A percentile compares a stretch with the other conserved stretches of the same genome.
These are phyloP conservation scores for Trifolium subterraneum DNA, from an alignment of 306 rosid genomes.

Conservation along the genomic window DNA sequence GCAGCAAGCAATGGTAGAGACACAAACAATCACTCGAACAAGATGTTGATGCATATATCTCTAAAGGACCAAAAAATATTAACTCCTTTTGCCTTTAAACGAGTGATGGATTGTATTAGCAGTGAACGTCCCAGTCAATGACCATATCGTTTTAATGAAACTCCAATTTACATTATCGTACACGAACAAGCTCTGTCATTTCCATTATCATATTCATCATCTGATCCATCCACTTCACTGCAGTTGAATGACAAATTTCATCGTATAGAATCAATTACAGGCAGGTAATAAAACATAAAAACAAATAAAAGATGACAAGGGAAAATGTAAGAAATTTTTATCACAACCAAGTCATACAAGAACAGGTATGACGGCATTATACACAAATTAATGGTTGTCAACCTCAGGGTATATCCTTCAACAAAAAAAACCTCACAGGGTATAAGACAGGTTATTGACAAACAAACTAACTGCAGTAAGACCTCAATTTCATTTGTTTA, in stretches of 20 bases:
- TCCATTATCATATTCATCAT: constrained; percentile 79
- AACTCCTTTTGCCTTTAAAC: constrained; percentile 47
- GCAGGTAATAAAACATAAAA: constrained; percentile 19
- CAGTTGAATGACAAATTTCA: constrained; percentile 50
- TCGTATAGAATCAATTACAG: constrained; percentile 40
- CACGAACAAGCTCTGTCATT: constrained; percentile 81
- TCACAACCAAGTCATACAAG: constrained; percentile 16
- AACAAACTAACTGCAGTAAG: not conserved
- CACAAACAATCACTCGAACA: constrained; percentile 52
- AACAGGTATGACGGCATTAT: constrained; percentile 8
- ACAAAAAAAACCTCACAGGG: constrained; percentile 1
- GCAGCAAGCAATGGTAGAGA: constrained; percentile 60
- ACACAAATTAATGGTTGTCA: constrained; percentile 17
- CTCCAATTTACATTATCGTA: constrained; percentile 72
- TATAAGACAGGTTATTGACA: constrained; percentile 10
- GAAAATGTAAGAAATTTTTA: constrained; percentile 16
- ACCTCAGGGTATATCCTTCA: too few relatives aligned
- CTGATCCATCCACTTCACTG: constrained; percentile 88
- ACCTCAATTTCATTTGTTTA: constrained; percentile 17
- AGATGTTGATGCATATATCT: constrained; percentile 38
- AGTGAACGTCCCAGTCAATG: constrained; percentile 44
- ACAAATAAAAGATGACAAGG: not conserved
- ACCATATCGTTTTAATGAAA: constrained; percentile 45
- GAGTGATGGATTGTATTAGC: constrained; percentile 49
- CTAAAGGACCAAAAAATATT: constrained; percentile 44